These are phyloP conservation scores for Tilletia setariae DNA, from an alignment of 1,284 basidiomycete genomes.

Conservation along the genomic window DNA sequence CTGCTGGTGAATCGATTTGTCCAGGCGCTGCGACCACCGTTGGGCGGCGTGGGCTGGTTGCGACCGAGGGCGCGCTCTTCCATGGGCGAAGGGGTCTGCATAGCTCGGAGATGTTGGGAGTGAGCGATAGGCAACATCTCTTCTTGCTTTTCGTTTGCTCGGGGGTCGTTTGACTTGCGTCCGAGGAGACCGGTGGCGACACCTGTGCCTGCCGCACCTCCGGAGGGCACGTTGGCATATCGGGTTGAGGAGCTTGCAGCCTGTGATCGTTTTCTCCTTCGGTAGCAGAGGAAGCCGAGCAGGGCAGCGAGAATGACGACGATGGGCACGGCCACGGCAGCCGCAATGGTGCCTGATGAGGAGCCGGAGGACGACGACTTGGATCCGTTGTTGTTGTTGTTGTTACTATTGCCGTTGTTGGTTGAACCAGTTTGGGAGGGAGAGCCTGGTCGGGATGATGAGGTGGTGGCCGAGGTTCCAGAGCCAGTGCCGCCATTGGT, in stretches of 20 bases:
- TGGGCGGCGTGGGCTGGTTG: no score
- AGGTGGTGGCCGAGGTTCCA: neutral
- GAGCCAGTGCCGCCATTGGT: neutral
- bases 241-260: neutral
- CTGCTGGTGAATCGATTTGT: neutral
- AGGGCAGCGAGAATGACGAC: constrained; percentile 14
- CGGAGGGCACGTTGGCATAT: neutral
- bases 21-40: neutral
- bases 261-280: neutral
- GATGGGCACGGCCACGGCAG: constrained; percentile 10
- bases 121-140: constrained; percentile 11
- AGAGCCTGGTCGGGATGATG: neutral
- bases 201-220: neutral
- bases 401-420: neutral
- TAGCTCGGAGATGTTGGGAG: neutral
- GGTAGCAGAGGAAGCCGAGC: constrained; percentile 1
- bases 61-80: neutral
- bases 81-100: neutral
- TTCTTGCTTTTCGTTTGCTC: neutral
- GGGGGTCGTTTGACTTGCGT: neutral
- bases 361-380: neutral
- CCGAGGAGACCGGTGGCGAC: neutral
- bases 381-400: neutral
- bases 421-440: neutral
- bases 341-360: constrained; percentile 9